A percentile compares a stretch with the other conserved stretches of the same genome.
Conservation (phyloP, 345 rosid species). For the Rhodomyrtus tomentosa region DNA sequence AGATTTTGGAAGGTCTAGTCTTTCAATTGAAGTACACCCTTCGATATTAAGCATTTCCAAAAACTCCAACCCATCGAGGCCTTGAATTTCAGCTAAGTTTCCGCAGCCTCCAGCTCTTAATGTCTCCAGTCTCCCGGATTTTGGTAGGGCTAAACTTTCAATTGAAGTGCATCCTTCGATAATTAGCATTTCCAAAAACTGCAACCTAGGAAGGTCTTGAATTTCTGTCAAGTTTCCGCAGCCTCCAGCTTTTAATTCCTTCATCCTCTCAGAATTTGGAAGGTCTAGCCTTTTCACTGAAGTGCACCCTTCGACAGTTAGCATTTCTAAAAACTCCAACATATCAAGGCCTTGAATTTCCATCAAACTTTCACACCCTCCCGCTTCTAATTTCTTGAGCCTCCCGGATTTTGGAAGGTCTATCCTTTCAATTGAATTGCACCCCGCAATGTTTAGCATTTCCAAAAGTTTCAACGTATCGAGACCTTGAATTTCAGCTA, state of each 20-base stretch:
- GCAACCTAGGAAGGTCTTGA: background rate
- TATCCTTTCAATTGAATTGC: background rate
- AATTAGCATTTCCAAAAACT: background rate
- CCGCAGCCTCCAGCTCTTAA: rapidly evolving
- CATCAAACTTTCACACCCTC: background rate
- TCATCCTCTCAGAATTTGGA: background rate
- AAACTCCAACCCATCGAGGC: background rate
- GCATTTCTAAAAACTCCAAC: background rate
- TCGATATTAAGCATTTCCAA: rapidly evolving
- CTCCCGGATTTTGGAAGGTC: rapidly evolving
- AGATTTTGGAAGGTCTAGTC: background rate
- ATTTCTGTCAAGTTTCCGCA: too few species aligned
- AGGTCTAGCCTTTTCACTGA: background rate
- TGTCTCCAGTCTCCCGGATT: rapidly evolving
- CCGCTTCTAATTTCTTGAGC: background rate
- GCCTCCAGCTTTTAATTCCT: background rate
- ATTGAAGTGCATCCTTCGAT: background rate
- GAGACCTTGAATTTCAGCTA: rapidly evolving
- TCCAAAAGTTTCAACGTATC: rapidly evolving
- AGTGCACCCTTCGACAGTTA: background rate
- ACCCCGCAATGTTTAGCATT: rapidly evolving
- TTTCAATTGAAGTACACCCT: background rate
- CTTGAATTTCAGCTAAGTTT: background rate
- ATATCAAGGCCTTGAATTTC: background rate
- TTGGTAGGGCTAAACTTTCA: background rate